A percentile compares a stretch with the other conserved stretches of the same genome.
Conservation (phyloP, 169 alveolate species). For the Plasmodium malariae region DNA sequence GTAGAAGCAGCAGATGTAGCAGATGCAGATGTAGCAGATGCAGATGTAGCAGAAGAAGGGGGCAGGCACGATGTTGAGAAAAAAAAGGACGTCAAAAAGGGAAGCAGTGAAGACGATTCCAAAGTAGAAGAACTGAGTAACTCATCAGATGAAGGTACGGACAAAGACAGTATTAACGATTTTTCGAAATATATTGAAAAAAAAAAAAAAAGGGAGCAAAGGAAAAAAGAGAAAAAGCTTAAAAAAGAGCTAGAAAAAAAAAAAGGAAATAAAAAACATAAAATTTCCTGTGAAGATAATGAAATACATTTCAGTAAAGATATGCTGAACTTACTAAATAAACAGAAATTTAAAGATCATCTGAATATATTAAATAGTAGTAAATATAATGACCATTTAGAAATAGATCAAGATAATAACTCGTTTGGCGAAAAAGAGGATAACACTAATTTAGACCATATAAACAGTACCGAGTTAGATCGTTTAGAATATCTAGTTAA, state of each 20-base stretch:
- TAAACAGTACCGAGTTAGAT: conserved; percentile 10
- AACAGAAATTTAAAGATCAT: conserved; percentile 68
- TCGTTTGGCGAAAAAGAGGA: conserved; percentile 55
- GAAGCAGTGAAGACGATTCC: conserved; percentile 81
- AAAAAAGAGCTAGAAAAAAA: conserved; percentile 72
- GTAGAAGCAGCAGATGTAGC: conserved; percentile 81
- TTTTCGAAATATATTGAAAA: conserved; percentile 58
- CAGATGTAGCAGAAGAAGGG: conserved; percentile 64
- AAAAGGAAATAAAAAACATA: conserved; percentile 9
- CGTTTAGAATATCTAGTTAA: conserved; percentile 52
- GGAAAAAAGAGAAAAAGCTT: conserved; percentile 61
- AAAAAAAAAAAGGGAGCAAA: conserved; percentile 54
- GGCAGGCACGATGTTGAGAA: conserved; percentile 79
- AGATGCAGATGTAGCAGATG: conserved; percentile 78
- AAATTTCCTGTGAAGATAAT: conserved; percentile 73
- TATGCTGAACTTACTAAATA: conserved; percentile 74
- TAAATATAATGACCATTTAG: conserved; percentile 15
- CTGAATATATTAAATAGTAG: conserved; percentile 50
- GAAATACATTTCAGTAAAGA: conserved; percentile 85
- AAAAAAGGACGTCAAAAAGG: conserved; percentile 80
- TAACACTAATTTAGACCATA: background rate
- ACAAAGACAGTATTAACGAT: conserved; percentile 51
- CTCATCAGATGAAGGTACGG: conserved; percentile 79
- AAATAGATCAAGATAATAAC: conserved; percentile 71
- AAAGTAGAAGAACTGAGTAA: conserved; percentile 78